Conservation (phyloP, 1,139 yeast genomes). For the Suhomyces chickasaworum region DNA sequence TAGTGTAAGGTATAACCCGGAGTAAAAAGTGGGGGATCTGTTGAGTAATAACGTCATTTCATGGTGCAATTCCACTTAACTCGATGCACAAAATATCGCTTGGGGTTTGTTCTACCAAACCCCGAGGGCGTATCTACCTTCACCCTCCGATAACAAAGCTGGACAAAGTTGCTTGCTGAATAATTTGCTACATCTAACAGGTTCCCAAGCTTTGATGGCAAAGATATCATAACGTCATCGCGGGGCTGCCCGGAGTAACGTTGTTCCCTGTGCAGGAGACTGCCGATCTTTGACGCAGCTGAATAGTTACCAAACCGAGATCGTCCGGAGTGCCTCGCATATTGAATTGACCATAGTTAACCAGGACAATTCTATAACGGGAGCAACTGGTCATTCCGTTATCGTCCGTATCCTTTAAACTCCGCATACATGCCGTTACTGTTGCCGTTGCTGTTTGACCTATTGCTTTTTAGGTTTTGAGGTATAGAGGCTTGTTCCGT, state of each 20-base stretch:
- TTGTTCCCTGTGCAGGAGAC: background rate
- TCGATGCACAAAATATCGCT: background rate
- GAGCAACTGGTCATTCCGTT: background rate
- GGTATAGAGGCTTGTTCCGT: no score
- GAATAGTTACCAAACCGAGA: background rate
- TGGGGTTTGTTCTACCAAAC: background rate
- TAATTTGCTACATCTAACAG: no score
- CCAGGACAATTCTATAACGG: no score
- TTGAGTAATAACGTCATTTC: background rate
- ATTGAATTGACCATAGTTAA: background rate
- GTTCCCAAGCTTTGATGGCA: background rate
- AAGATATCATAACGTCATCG: background rate
- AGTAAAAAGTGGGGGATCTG: background rate
- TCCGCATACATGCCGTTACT: background rate
- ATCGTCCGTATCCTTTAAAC: background rate
- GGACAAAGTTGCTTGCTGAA: no score
- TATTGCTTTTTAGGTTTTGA: no score
- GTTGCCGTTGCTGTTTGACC: no score
- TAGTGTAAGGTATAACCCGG: background rate
- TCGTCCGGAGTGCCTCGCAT: background rate
- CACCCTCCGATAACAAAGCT: no score
- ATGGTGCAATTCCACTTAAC: background rate
- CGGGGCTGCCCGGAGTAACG: background rate
- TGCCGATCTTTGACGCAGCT: background rate
- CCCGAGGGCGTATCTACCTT: no score